Base-by-base conservation (phyloP, 2,329 filamentous ascomycete genomes). In the Colletotrichum tanaceti region DNA sequence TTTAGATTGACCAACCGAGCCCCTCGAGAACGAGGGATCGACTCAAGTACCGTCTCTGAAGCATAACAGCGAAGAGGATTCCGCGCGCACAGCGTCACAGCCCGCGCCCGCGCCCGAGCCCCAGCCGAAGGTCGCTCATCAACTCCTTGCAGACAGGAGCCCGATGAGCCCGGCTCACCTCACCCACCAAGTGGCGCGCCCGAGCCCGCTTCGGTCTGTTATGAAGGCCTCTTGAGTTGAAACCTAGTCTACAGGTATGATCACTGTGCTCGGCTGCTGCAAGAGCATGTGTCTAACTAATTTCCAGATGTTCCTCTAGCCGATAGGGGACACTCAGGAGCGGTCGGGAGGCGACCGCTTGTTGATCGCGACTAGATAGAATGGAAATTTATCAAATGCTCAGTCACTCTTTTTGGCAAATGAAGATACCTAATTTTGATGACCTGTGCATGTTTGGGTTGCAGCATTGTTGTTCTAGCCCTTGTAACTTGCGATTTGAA, bases 11-110 rank as follows among this genome's bases (percentile, higher is more conserved):
- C 92, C 90, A 87, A 89, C 90, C 89, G 89, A 93, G 86, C 86
- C 88, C 93, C 93, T 95, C 92, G 92, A 84, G 80, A 87, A 90
- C 93, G 94, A 97, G 94, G 94, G 91, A 89, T 75, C 85, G 86
- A 85, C 87, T 90, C 91, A 88, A 88, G 86, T 82, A 79, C 76
- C 79, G 79, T 81, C 80, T 74, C 71, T 71, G 63, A 70, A 72
- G 70, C 68, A 77, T 71, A 72, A 77, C 74, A 73, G 75, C 72
- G 74, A 76, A 73, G 74, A 80, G 65, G 66, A 65, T 46, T 61
- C 53, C 63, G 69, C 69, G 62, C 66, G 52, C 63, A 58, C 67
- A 65, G 59, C 61, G 58, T 55, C 68, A 77, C 79, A 76, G 75
- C 77, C 76, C 74, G 80, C 79, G 78, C 78, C 78, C 73, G 79